phyloP scores from a whole-genome alignment of 768 basidiomycete species.

The Amyloporia xantha region DNA sequence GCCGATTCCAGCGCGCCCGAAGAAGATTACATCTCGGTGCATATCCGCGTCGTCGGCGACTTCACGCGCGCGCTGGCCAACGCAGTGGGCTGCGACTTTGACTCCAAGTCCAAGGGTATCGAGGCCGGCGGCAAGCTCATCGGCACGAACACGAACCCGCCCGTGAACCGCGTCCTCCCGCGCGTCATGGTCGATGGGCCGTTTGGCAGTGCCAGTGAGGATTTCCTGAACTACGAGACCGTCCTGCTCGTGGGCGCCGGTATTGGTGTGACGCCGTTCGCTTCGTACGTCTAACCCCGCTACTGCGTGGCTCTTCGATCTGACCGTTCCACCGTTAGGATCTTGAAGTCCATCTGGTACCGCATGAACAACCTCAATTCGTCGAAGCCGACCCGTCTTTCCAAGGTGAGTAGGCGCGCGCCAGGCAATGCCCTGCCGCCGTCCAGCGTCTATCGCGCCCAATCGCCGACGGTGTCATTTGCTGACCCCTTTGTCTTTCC shows the following conservation, averaged over 20 bases:
- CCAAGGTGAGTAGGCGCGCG: slow-evolving; percentile 45
- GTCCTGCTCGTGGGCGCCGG: slow-evolving; percentile 88
- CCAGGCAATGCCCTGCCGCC: not conserved
- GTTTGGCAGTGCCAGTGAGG: slow-evolving; percentile 88
- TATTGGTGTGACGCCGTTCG: slow-evolving; percentile 96
- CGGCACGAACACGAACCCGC: slow-evolving; percentile 47
- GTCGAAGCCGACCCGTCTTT: slow-evolving; percentile 72
- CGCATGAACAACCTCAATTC: slow-evolving; percentile 84
- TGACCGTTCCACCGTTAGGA: slow-evolving; percentile 33
- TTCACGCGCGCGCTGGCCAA: slow-evolving; percentile 81
- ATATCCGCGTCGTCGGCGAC: slow-evolving; percentile 89
- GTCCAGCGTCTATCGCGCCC: slow-evolving; percentile 17
- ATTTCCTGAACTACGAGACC: slow-evolving; percentile 86
- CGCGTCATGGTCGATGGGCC: slow-evolving; percentile 96
- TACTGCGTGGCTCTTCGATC: not conserved
- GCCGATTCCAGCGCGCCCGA: slow-evolving; percentile 65
- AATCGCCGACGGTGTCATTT: not conserved
- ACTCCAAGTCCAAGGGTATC: slow-evolving; percentile 41
- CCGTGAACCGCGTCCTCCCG: slow-evolving; percentile 70
- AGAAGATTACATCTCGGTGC: slow-evolving; percentile 91
- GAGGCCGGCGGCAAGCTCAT: slow-evolving; percentile 55
- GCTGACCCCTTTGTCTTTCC: not conserved
- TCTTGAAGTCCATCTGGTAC: slow-evolving; percentile 91
- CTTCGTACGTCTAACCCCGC: slow-evolving; percentile 59
- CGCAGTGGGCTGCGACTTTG: slow-evolving; percentile 80